Base-by-base conservation (phyloP, 345 rosid species). In the Populus nigra region DNA sequence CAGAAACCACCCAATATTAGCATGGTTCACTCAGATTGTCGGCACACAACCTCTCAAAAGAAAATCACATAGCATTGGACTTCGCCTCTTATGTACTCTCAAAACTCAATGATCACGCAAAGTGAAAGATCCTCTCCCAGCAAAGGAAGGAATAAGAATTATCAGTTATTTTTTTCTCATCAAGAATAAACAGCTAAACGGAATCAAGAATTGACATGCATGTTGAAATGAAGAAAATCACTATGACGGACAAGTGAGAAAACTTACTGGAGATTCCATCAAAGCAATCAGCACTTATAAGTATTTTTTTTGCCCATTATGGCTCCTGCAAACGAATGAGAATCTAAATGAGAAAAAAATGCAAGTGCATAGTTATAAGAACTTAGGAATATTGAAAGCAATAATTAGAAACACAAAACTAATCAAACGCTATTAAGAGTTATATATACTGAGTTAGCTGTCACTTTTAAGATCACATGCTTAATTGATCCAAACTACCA, bases 211-310 rank as follows among this genome's bases (percentile, higher is more conserved):
- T 22, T 35, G 3, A 20, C 69, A 31, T 17, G 18, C 23, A 31
- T 53, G 5, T 47, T 22, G 36, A 43, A 59, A 67, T 7, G 61
- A 27, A 11, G 53, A 61, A 74, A 43, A 63, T 63, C 23, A 13
- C 20, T 22, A 39, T 5, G 36, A 38, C 8, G 10, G 49, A 25
- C 3, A 22, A 15, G 69, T 33, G 36, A 31, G 71, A 80, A 74
- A 70, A 73, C 81, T 79, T 84, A 84, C 81, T 22, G 53, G 43
- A n/a, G 76, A 65, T 67, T 70, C 86, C 85, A 79, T 82, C 35
- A 67, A 72, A 69, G 76, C 76, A 80, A 65, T 5, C 68, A 69
- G 71, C 57, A 65, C 76, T 74, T 76, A 41, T 7, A 73, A 59
- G 57, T 69, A 76, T 69, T 36, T 53, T 39, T 35, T 53, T 22